Conservation (phyloP, 176 grass and related monocot genomes). For the Cocos nucifera region DNA sequence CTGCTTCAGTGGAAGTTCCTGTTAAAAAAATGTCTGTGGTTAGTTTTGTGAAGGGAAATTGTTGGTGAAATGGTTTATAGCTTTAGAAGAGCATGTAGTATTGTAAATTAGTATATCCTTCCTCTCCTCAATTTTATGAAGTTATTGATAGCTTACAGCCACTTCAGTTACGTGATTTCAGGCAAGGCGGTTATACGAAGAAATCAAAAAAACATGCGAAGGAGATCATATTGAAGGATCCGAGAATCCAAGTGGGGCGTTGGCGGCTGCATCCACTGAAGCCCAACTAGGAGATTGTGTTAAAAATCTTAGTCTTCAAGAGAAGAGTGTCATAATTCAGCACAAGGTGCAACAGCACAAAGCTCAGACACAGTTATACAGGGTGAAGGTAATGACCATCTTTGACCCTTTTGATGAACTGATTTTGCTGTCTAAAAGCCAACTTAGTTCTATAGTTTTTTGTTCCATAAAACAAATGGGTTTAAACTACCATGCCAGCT, state of each 20-base stretch:
- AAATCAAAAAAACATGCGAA: constrained; percentile 14
- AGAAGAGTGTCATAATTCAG: constrained; percentile 41
- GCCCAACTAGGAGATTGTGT: constrained; percentile 64
- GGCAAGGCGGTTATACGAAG: constrained; percentile 36
- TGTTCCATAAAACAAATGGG: too few relatives aligned
- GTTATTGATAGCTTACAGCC: neutral
- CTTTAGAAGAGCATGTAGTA: too few relatives aligned
- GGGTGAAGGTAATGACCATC: constrained; percentile 44
- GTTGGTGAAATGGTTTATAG: too few relatives aligned
- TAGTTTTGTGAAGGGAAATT: too few relatives aligned
- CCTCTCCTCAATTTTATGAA: too few relatives aligned
- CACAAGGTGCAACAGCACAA: constrained; percentile 29
- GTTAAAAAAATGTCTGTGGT: too few relatives aligned
- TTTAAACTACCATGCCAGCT: too few relatives aligned
- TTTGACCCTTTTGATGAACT: neutral
- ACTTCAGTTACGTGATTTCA: constrained; percentile 22
- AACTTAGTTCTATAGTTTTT: too few relatives aligned
- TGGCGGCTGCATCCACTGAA: constrained; percentile 52
- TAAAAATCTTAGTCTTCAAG: constrained; percentile 38
- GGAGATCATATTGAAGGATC: constrained; percentile 8
- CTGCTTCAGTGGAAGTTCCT: too few relatives aligned
- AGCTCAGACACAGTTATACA: constrained; percentile 33
- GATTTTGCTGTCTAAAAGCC: too few relatives aligned
- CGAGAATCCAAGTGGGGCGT: constrained; percentile 36
- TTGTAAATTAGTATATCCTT: too few relatives aligned